Base-by-base conservation (phyloP, 2,329 filamentous ascomycete genomes). In the Escovopsis sp. region DNA sequence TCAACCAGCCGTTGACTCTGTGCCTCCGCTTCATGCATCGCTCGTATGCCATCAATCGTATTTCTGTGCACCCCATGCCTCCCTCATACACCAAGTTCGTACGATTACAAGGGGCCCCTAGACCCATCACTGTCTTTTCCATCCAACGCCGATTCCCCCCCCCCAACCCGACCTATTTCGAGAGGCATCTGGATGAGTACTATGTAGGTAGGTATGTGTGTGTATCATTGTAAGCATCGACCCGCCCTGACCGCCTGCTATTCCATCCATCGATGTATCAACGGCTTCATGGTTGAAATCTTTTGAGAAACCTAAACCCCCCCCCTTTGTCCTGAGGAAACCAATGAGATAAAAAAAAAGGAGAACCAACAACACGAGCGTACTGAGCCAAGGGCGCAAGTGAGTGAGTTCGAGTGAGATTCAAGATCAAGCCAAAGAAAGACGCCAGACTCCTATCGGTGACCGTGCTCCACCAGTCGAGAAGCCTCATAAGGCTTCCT, bases 401-500 rank as follows among this genome's bases (percentile, higher is more conserved):
- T 20, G 20, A 4, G 20, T 20, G 20, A 20, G 20, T 20, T 20
- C 20, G 20, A 20, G 20, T 20, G 20, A 20, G 20, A 20, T 20
- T 20, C 20, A 20, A 20, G 20, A 16, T 6, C 11, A 20, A 36
- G 34, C n/a, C 5, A 14, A 14, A 14, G 34, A 36, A 20, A 12
- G 34, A 36, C 33, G 33, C 33, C 33, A 20, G 20, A 20, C 20
- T 20, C 20, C 20, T 20, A 6, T 20, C 20, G 20, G 20, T 20
- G 20, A 6, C 20, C 20, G 20, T 20, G 20, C 20, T 20, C 20
- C 4, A 20, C 4, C 4, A 20, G 20, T 33, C 14, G 15, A 5
- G 34, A 30, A 8, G 8, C 27, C 24, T 24, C 35, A 43, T 35
- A 15, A 39, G 13, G 30, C 38, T 5, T 65, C 61, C 14, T 66